Evolutionary conservation across 257 asterid genomes (phyloP).

Genomic region (Primulina tabacum): DNA sequence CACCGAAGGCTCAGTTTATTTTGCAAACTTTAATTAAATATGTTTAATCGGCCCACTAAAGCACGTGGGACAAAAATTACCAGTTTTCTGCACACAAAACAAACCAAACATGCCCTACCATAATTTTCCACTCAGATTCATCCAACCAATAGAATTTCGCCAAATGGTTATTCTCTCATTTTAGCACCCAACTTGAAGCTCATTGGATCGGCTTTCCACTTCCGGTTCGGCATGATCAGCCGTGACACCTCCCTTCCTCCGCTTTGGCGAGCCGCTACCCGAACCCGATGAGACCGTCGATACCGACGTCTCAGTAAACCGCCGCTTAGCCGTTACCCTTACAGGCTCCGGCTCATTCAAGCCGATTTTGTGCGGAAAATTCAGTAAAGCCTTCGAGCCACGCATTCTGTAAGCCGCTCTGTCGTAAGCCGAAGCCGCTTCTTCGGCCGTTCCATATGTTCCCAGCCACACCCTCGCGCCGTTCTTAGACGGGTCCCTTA

Average conservation of each 20-base stretch:
- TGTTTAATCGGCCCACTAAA: too few relatives aligned
- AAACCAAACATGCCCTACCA: neutral
- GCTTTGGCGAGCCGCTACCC: constrained; percentile 61
- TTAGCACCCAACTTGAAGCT: constrained; percentile 32
- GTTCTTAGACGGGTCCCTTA: constrained; percentile 81
- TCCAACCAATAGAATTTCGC: constrained; percentile 40
- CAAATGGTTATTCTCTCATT: constrained; percentile 37
- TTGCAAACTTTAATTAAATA: neutral
- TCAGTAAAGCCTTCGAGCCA: constrained; percentile 81
- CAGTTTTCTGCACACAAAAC: neutral
- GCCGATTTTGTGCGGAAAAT: constrained; percentile 70
- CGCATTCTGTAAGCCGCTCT: constrained; percentile 88
- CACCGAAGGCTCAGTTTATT: too few relatives aligned
- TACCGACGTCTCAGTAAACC: constrained; percentile 50
- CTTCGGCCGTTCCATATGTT: constrained; percentile 81
- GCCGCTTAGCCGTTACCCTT: constrained; percentile 56
- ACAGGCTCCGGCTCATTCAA: constrained; percentile 88
- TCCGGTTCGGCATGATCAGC: constrained; percentile 54
- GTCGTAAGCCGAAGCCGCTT: constrained; percentile 86
- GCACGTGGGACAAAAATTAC: neutral
- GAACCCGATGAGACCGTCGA: constrained; percentile 40
- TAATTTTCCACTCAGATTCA: too few relatives aligned
- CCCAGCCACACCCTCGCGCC: constrained; percentile 96
- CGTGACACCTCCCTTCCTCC: constrained; percentile 31
- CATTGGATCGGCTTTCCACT: constrained; percentile 49